Percentiles rank a stretch among this genome's conserved stretches.
Conservation (phyloP, 768 basidiomycete species). For the Coprinellus aureogranulatus region DNA sequence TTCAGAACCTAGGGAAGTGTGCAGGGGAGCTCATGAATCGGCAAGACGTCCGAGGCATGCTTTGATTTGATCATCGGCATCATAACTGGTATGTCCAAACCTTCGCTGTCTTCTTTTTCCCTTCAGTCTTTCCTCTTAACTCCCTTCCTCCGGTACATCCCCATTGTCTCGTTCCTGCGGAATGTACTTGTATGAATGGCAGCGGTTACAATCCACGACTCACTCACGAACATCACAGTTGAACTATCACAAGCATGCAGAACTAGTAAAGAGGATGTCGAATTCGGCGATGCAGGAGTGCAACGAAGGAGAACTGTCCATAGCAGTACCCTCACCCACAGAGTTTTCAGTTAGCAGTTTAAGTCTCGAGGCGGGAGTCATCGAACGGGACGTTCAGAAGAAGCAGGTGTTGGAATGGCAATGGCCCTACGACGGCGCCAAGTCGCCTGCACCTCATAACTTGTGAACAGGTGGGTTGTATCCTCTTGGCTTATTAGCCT, state of each 20-base stretch:
- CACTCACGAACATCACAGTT: constrained; percentile 63
- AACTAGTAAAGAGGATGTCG: constrained; percentile 89
- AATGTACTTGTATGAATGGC: too few species aligned
- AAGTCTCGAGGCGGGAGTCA: constrained; percentile 50
- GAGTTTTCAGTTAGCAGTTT: constrained; percentile 65
- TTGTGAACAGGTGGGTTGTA: constrained; percentile 76
- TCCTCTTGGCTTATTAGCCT: constrained; percentile 3
- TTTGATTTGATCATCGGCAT: too few species aligned
- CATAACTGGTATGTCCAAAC: too few species aligned
- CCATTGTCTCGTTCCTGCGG: too few species aligned
- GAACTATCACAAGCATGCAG: constrained; percentile 87
- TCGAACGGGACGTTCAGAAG: constrained; percentile 51
- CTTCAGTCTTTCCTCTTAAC: too few species aligned
- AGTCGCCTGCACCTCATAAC: constrained; percentile 93
- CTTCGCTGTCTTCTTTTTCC: too few species aligned
- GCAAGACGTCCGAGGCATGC: too few species aligned
- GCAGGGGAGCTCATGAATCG: too few species aligned
- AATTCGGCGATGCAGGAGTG: constrained; percentile 86
- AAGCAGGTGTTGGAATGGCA: constrained; percentile 35
- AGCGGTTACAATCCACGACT: constrained; percentile 78
- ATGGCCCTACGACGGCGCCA: constrained; percentile 65
- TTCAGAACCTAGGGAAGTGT: too few species aligned
- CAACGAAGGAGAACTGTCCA: constrained; percentile 93
- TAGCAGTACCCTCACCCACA: too few species aligned
- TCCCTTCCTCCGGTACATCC: too few species aligned